phyloP scores from a whole-genome alignment of 306 rosid genomes.

The Begonia fuchsioides region DNA sequence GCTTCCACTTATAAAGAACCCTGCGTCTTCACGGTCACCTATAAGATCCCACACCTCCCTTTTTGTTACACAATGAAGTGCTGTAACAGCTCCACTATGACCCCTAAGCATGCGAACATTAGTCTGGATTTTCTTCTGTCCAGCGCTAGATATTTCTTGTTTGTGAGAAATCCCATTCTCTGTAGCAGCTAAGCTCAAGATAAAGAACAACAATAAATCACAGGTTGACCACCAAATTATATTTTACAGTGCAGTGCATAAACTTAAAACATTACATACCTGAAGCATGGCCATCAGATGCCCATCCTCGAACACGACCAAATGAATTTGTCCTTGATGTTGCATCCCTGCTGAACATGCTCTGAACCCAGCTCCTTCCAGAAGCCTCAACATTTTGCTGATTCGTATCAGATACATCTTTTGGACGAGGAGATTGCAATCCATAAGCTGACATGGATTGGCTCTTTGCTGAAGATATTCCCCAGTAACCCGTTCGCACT shows the following conservation, averaged over 20 bases:
- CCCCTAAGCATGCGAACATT: conserved; percentile 91
- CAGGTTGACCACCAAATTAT: background rate
- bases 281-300: conserved; percentile 59
- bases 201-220: background rate
- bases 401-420: conserved; percentile 51
- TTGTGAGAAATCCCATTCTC: conserved; percentile 70
- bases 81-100: conserved; percentile 83
- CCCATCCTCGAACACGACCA: conserved; percentile 75
- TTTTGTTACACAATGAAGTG: conserved; percentile 93
- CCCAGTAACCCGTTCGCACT: conserved; percentile 75
- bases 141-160: conserved; percentile 52
- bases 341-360: conserved; percentile 86
- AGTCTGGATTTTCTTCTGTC: conserved; percentile 88
- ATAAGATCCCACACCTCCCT: conserved; percentile 99
- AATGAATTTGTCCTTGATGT: conserved; percentile 65
- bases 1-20: conserved; percentile 95
- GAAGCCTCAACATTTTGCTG: conserved; percentile 90
- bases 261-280: conserved; percentile 19
- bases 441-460: conserved; percentile 57
- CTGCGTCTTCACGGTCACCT: conserved; percentile 99
- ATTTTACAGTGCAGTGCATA: too few species aligned
- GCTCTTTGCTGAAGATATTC: conserved; percentile 45
- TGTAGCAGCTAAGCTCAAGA: conserved; percentile 24
- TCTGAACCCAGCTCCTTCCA: conserved; percentile 98
- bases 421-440: conserved; percentile 72